Conservation (phyloP, 805 yeast genomes). For the Wickerhamiella allomyrinae region DNA sequence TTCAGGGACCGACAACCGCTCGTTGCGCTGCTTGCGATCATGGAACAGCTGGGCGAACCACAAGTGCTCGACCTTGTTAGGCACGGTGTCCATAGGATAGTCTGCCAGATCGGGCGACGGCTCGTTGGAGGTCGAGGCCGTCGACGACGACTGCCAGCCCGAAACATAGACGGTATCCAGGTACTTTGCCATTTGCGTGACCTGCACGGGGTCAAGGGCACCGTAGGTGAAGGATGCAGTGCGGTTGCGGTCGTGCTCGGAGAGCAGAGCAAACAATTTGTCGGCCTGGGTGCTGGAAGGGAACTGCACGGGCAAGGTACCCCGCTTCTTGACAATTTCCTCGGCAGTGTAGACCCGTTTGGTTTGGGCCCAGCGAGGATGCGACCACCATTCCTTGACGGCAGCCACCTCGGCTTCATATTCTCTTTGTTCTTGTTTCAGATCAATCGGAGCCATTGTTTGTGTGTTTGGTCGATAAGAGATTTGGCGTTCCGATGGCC, state of each 20-base stretch:
- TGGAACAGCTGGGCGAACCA: conserved; percentile 96
- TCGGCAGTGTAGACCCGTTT: conserved; percentile 79
- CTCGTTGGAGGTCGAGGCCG: conserved; percentile 94
- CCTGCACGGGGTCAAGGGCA: conserved; percentile 91
- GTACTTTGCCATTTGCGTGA: conserved; percentile 92
- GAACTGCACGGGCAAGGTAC: conserved; percentile 56
- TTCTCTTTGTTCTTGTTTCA: conserved; percentile 46
- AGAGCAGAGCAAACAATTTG: conserved; percentile 57
- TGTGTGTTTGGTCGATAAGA: neutral
- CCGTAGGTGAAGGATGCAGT: conserved; percentile 85
- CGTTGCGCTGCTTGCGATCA: conserved; percentile 90
- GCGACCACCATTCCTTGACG: conserved; percentile 80
- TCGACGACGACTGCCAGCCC: conserved; percentile 98
- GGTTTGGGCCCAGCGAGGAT: conserved; percentile 82
- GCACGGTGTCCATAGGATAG: conserved; percentile 97
- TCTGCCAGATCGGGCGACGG: conserved; percentile 98
- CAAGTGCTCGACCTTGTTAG: conserved; percentile 93
- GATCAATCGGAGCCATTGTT: conserved; percentile 27
- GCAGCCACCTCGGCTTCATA: conserved; percentile 58
- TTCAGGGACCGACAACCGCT: conserved; percentile 43
- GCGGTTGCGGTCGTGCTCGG: conserved; percentile 55
- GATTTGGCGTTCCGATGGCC: too few species aligned
- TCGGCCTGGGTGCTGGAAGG: conserved; percentile 71
- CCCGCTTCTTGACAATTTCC: conserved; percentile 82
- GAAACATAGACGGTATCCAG: conserved; percentile 85